Percentiles rank a stretch among this genome's conserved stretches.
phyloP scores from a whole-genome alignment of 352 stramenopile genomes.

The Pythium angustatum region DNA sequence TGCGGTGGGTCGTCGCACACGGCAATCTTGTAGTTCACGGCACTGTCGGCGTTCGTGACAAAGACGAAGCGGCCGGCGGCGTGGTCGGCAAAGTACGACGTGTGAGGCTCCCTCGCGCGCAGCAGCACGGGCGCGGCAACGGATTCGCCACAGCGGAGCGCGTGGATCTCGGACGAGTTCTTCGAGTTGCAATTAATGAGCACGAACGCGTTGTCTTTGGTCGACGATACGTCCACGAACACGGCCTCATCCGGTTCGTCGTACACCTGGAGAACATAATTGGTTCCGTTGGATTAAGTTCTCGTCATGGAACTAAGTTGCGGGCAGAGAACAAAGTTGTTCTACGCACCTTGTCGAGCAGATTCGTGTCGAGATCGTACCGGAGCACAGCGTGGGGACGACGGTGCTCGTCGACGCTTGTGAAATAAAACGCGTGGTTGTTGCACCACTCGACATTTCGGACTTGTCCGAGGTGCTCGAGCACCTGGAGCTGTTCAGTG shows the following conservation, averaged over 20 bases:
- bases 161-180: slow-evolving; percentile 82
- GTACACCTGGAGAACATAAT: slow-evolving; percentile 50
- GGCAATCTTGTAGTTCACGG: slow-evolving; percentile 80
- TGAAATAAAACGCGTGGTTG: slow-evolving; percentile 72
- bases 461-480: slow-evolving; percentile 42
- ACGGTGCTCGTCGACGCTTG: slow-evolving; percentile 60
- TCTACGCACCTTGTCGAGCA: slow-evolving; percentile 51
- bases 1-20: slow-evolving; percentile 17
- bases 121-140: slow-evolving; percentile 33
- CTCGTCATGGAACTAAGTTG: too few species aligned
- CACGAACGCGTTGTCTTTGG: slow-evolving; percentile 79
- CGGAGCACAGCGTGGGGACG: slow-evolving; percentile 66
- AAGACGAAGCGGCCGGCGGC: slow-evolving; percentile 66
- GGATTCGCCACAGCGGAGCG: slow-evolving; percentile 17
- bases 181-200: slow-evolving; percentile 90
- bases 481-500: slow-evolving; percentile 32
- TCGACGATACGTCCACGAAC: slow-evolving; percentile 84
- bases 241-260: slow-evolving; percentile 74
- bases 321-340: neutral
- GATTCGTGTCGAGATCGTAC: slow-evolving; percentile 49
- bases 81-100: slow-evolving; percentile 87
- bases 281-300: slow-evolving; percentile 9
- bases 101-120: slow-evolving; percentile 50
- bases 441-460: slow-evolving; percentile 77
- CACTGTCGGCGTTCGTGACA: slow-evolving; percentile 77